Evolutionary conservation across 352 stramenopile species (phyloP), one percentile per base, ranked within the genome.

Genomic region (Pythium grandisporangium): DNA sequence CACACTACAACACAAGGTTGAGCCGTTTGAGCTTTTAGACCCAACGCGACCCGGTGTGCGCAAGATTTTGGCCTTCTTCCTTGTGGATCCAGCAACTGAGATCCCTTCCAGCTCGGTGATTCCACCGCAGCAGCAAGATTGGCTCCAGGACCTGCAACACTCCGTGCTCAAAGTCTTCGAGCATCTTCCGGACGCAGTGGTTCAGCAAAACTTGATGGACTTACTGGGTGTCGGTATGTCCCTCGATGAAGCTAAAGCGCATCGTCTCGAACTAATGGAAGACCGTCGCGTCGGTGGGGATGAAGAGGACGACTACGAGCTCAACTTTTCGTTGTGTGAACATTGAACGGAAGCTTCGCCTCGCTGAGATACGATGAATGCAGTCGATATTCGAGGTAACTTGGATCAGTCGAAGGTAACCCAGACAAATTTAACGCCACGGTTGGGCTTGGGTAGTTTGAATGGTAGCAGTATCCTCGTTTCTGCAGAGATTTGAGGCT

Each of bases 1-100:
- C 42, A 60, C 33, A 13, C 29, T 63, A 6, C 55, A 66, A 45
- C 51, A 69, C 34, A 26, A 34, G 16, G 55, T 69, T 6, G 50
- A 57, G 22, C 46, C 55, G 19, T 61, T 68, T 16, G 46, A 55
- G 25, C 26, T 69, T 3, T 44, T 12, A 0, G 59, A 66, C 37
- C 14, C 22, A 20, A 56, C 51, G 0, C 40, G 34, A 17, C 48
- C 53, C 2, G 57, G 57, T 12, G 36, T 62, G 2, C 57, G 57
- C 6, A 65, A 71, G 51, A 67, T 71, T 35, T 23, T 71, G 2
- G 55, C 53, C 13, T 71, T 67, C 32, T 71, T 67, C 33, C 26
- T 71, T n/a, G 51, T 71, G 13, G 55, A 71, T 50, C 53, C 53
- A 20, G 22, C 36, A 0, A 55, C 56, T 29, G 33, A 38, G 37